Evolutionary conservation across 768 basidiomycete species (phyloP).

Genomic region (Boletus reticulatus): DNA sequence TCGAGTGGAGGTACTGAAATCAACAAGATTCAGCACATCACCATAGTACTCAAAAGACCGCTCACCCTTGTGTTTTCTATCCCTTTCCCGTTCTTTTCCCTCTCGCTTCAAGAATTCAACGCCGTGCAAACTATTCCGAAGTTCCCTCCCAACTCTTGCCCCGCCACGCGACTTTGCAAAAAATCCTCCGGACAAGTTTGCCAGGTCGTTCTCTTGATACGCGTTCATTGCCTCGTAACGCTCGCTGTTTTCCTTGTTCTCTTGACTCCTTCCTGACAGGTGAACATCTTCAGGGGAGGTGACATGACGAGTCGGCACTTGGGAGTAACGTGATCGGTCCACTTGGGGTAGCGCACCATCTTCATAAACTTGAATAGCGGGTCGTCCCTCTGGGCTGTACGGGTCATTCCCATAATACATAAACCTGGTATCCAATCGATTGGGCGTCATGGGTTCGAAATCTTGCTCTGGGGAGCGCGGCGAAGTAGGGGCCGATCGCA

Average conservation of each 20-base stretch:
- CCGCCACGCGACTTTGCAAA: slow-evolving; percentile 30
- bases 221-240: slow-evolving; percentile 12
- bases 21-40: not conserved
- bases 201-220: slow-evolving; percentile 17
- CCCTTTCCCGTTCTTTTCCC: slow-evolving; percentile 47
- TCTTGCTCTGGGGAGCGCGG: slow-evolving; percentile 39
- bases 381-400: slow-evolving; percentile 6
- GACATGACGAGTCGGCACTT: slow-evolving; percentile 9
- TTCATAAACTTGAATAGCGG: slow-evolving; percentile 23
- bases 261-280: slow-evolving; percentile 12
- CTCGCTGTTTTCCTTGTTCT: slow-evolving; percentile 41
- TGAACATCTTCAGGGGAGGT: slow-evolving; percentile 13
- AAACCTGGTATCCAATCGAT: slow-evolving; percentile 42
- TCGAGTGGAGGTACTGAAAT: slow-evolving; percentile 56
- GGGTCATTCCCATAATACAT: slow-evolving; percentile 23
- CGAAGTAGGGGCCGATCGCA: slow-evolving; percentile 38
- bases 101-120: slow-evolving; percentile 31
- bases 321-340: slow-evolving; percentile 18
- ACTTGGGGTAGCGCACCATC: slow-evolving; percentile 15
- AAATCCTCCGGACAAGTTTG: slow-evolving; percentile 28
- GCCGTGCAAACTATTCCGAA: slow-evolving; percentile 47
- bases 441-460: slow-evolving; percentile 39
- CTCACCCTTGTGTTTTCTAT: slow-evolving; percentile 53
- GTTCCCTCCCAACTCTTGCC: slow-evolving; percentile 43
- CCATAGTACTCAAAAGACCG: not conserved